Base-by-base conservation (phyloP, 768 basidiomycete species). In the Lenzites betulinus region DNA sequence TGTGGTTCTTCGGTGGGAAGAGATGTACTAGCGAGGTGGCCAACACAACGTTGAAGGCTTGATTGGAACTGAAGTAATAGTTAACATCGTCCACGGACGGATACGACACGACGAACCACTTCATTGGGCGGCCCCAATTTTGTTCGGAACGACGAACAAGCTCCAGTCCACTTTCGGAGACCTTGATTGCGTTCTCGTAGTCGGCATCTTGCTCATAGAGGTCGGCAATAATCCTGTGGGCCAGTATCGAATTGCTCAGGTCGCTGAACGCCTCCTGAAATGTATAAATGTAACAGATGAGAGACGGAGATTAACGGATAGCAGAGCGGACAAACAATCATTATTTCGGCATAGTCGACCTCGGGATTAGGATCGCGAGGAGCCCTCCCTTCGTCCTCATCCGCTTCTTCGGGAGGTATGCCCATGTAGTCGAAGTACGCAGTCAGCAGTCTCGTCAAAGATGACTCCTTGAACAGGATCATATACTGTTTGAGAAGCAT, bases 1-100 rank as follows among this genome's bases (percentile, higher is more conserved):
- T 66, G 70, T 98, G 96, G 66, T 98, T 89, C 67, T 95, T 95
- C 0, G 96, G 96, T 28, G 95, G 87, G 71, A 85, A 92, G 50
- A 90, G 79, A 68, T 97, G 89, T 3, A 93, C 90, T 16, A 97
- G 80, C 5, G 92, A 85, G 0, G 85, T 88, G 2, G 86, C 89
- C 13, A 96, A 79, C 5, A 80, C 78, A 12, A 86, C 80, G 59
- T 93, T 86, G 69, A 97, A 84, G 3, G 85, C 85, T 49, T 83
- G 82, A 47, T 79, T 79, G 13, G 81, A 81, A 51, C 93, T 95
- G 54, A 46, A 57, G n/a, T 54, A 33, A 25, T 52, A 1, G 28
- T 26, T 20, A 56, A 42, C 36, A 43, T 3, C 20, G 9, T 23
- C 30, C 7, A 23, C 38, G 9, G 11, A 28, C 11, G 16, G 20